Evolutionary conservation across 116 monocot genomes (phyloP), one percentile per base, ranked within the genome.

Genomic region (Trichopus zeylanicus): DNA sequence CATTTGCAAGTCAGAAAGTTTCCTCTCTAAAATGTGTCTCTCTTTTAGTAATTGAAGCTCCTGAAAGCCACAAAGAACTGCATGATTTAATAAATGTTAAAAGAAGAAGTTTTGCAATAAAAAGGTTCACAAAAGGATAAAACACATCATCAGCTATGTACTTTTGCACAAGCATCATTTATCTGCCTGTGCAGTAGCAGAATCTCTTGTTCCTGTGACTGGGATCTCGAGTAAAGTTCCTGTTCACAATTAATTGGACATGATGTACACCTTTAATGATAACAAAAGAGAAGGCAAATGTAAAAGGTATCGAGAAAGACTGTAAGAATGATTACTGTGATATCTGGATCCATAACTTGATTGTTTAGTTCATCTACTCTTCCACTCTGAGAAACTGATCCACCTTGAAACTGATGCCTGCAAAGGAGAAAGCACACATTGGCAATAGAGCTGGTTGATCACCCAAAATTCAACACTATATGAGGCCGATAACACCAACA

Each of bases 21-120:
- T 86, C 59, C 78, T 86, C 80, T 86, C 83, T 53, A 94, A 75
- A 61, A 89, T 69, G 66, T 86, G 86, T 63, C 89, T 94, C 66
- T 89, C 94, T 38, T 81, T 73, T 26, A 94, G 62, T 55, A 81
- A 75, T 52, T 75, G 78, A 33, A 85, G 62, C 72, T 94, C 94
- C 89, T 94, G 64, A 54, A 66, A 70, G 19, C 29, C 26, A 54
- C 26, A 30, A 68, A 57, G 26, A 68, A 74, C 10, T 34, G 29
- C 53, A 23, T 32, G 32, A 12, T 49, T 67, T 60, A 16, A 55
- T n/a, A 34, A 8, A 30, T 6, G 21, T 39, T 33, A 60, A n/a
- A 53, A 56, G n/a, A 56, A 46, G 28, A 52, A 38, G 7, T 9
- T n/a, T 10, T 21, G 15, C 20, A 16, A 35, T 20, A 31, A 34